Percentiles rank a stretch among this genome's conserved stretches.
These are phyloP conservation scores for Cynara cardunculus DNA, from an alignment of 129 eudicot genomes.

Conservation along the genomic window DNA sequence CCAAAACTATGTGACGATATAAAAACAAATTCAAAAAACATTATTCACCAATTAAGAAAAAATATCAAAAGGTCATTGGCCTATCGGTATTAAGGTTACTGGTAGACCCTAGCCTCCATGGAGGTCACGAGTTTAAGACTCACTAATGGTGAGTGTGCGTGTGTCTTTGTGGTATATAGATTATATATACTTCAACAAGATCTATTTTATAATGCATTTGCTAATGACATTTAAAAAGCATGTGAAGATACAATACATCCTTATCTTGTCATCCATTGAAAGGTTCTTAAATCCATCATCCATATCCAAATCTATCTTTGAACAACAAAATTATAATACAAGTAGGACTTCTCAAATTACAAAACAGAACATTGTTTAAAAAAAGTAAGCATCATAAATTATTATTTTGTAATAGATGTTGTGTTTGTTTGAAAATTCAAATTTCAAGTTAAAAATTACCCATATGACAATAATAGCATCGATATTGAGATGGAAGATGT, in stretches of 20 bases:
- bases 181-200: background rate
- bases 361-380: background rate
- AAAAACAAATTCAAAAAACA: background rate
- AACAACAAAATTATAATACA: background rate
- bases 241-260: constrained; percentile 3
- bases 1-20: background rate
- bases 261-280: constrained; percentile 1
- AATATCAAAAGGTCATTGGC: background rate
- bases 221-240: background rate
- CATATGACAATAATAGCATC: background rate
- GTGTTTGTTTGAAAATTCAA: background rate
- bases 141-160: background rate
- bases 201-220: background rate
- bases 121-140: background rate
- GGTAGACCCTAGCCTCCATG: background rate
- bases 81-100: background rate
- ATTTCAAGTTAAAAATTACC: background rate
- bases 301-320: background rate
- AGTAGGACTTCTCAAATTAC: background rate
- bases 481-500: background rate
- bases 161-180: background rate
- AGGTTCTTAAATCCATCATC: background rate
- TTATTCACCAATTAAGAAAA: background rate
- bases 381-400: background rate
- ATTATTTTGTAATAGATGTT: background rate